Percentiles rank a stretch among this genome's conserved stretches.
phyloP scores from a whole-genome alignment of 78 protist genomes.

The Pelomyxa schiedti region DNA sequence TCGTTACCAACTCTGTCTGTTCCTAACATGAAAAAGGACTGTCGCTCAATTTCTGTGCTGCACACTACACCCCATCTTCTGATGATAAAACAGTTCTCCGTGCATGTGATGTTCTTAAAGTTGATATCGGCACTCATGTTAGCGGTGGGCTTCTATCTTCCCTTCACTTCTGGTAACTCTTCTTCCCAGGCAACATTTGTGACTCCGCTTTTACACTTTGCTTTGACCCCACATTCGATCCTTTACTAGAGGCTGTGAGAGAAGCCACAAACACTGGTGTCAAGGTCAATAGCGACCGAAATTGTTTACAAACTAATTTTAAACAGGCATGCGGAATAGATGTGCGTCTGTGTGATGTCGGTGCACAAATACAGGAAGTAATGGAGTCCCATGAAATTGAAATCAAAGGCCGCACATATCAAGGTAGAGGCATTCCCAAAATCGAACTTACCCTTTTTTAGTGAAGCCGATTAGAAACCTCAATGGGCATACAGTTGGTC shows the following conservation, averaged over 20 bases:
- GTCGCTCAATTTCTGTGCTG: constrained; percentile 84
- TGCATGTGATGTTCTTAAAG: constrained; percentile 86
- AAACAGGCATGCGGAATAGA: constrained; percentile 88
- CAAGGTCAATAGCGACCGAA: constrained; percentile 4
- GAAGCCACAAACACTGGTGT: constrained; percentile 93
- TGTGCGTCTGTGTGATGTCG: constrained; percentile 86
- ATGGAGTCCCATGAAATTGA: constrained; percentile 94
- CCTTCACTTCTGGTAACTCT: background rate
- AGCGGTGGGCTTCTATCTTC: constrained; percentile 43
- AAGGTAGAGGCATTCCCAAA: too few species aligned
- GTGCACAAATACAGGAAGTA: constrained; percentile 91
- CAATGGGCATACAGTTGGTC: constrained; percentile 91
- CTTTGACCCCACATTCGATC: constrained; percentile 73
- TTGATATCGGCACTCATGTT: constrained; percentile 96
- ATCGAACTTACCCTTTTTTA: too few species aligned
- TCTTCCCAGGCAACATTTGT: constrained; percentile 63
- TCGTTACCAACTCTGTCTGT: too few species aligned
- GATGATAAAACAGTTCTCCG: constrained; percentile 92
- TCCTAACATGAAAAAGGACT: too few species aligned
- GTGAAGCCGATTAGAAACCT: constrained; percentile 86
- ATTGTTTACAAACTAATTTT: background rate
- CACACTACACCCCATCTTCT: constrained; percentile 96
- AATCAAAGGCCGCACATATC: constrained; percentile 80
- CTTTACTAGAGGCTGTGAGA: constrained; percentile 72
- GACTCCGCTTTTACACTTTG: constrained; percentile 93